Percentiles rank a stretch among this genome's conserved stretches.
phyloP scores from a whole-genome alignment of 176 grass and related monocot genomes.

The Zizania latifolia region DNA sequence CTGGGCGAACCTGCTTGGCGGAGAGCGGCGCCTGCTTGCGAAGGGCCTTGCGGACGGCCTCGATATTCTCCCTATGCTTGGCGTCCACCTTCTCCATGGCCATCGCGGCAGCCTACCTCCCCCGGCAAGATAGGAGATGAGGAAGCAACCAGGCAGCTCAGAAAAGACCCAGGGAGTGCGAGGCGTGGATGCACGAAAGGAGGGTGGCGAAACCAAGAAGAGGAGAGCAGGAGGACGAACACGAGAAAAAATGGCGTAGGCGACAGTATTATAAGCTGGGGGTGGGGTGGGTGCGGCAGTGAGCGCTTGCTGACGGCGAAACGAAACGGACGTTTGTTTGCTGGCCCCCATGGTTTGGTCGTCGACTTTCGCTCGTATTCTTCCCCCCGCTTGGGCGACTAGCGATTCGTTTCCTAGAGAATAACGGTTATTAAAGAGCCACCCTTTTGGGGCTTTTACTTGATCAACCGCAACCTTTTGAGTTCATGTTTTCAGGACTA shows the following conservation, averaged over 20 bases:
- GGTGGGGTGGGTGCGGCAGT: too few species aligned
- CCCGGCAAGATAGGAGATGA: not conserved
- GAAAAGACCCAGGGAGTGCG: not conserved
- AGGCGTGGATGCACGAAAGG: not conserved
- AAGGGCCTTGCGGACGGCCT: conserved; percentile 67
- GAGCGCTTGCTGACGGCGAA: conserved; percentile 26
- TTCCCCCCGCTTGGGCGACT: not conserved
- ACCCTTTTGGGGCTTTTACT: too few species aligned
- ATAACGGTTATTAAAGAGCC: too few species aligned
- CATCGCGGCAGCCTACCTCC: too few species aligned
- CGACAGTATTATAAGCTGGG: conserved; percentile 36
- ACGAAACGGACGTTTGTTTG: conserved; percentile 11
- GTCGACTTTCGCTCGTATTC: conserved; percentile 23
- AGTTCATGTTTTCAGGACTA: not conserved
- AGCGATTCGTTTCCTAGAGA: not conserved
- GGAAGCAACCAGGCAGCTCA: not conserved
- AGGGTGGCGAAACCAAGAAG: not conserved
- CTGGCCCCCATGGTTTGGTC: not conserved
- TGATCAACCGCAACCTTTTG: not conserved
- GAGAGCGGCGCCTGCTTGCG: conserved; percentile 83
- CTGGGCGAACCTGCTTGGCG: conserved; percentile 67
- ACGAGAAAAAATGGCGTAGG: not conserved
- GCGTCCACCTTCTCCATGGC: conserved; percentile 66
- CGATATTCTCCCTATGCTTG: conserved; percentile 70
- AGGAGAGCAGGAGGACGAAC: not conserved